Conservation (phyloP, 163 green algal species). For the Trebouxia gelatinosa region DNA sequence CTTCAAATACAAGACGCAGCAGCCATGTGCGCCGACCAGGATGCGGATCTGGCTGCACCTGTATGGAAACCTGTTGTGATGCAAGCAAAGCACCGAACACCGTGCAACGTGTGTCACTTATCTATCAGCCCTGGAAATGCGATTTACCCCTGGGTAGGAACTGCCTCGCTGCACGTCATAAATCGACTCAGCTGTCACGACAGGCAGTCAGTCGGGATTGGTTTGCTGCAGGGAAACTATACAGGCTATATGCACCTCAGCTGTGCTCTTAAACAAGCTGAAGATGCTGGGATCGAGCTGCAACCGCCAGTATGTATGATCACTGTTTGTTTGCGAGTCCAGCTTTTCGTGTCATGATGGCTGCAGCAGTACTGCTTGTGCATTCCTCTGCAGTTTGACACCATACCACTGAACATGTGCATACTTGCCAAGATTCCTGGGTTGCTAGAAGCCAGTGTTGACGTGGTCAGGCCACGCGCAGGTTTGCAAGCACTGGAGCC, state of each 20-base stretch:
- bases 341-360: background rate
- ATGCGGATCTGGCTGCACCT: too few relatives aligned
- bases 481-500: slow-evolving; percentile 52
- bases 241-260: slow-evolving; percentile 18
- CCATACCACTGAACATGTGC: background rate
- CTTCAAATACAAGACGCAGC: too few relatives aligned
- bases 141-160: slow-evolving; percentile 19
- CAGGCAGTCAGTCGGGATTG: too few relatives aligned
- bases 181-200: too few relatives aligned
- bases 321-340: background rate
- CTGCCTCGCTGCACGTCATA: too few relatives aligned
- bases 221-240: slow-evolving; percentile 22
- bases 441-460: too few relatives aligned
- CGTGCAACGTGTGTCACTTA: slow-evolving; percentile 18
- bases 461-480: background rate
- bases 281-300: background rate
- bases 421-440: background rate
- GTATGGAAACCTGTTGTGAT: slow-evolving; percentile 22
- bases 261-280: slow-evolving; percentile 20
- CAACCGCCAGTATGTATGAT: background rate
- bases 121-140: slow-evolving; percentile 11
- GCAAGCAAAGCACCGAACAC: slow-evolving; percentile 17
- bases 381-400: background rate
- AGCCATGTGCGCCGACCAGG: too few relatives aligned
- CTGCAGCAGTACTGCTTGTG: too few relatives aligned